Base-by-base conservation (phyloP, 768 basidiomycete species). In the Lentinula boryana region DNA sequence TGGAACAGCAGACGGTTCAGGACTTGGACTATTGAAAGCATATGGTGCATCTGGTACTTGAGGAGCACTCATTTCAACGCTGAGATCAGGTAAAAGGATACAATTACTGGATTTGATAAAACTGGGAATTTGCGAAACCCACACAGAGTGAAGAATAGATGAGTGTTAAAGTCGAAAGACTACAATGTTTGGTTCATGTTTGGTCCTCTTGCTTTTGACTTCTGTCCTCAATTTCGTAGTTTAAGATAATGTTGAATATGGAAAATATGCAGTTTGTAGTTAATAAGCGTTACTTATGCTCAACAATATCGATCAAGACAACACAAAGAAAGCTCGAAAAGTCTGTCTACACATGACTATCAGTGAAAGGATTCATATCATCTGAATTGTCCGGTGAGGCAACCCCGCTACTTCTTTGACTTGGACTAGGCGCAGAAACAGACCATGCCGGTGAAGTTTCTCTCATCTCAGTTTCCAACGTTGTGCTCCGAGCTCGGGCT, bases 41-140 rank as follows among this genome's bases (percentile, higher is more conserved):
- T 60, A 60, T 16, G 58, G 58, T 12, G 58, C 50, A 38, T 60
- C 48, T 51, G 58, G 58, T 41, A 60, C 21, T 48, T 31, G 16
- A 3, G 57, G 46, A 2, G 36, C 57, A 35, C 48, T 58, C 57
- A 58, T 58, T 6, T 1, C 9, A 27, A 27, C 27, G 27, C 3
- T 27, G 27, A 27, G 1, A 27, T 27, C 27, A 27, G 3, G 27
- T 27, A 27, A 27, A 27, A 27, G 4, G 27, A 27, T 27, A 27
- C 27, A 27, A 27, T 2, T 27, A 27, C 3, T 27, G 27, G 3
- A 4, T 27, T 27, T 27, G 27, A 27, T 27, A 27, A 27, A 27
- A 3, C 27, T 27, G 27, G 27, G 27, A 23, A 23, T 23, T 27
- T 27, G 27, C 0, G 27, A 27, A 27, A 27, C 27, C 27, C 27